These are phyloP conservation scores for Phytopythium boreale DNA, from an alignment of 352 stramenopile species.

Conservation along the genomic window DNA sequence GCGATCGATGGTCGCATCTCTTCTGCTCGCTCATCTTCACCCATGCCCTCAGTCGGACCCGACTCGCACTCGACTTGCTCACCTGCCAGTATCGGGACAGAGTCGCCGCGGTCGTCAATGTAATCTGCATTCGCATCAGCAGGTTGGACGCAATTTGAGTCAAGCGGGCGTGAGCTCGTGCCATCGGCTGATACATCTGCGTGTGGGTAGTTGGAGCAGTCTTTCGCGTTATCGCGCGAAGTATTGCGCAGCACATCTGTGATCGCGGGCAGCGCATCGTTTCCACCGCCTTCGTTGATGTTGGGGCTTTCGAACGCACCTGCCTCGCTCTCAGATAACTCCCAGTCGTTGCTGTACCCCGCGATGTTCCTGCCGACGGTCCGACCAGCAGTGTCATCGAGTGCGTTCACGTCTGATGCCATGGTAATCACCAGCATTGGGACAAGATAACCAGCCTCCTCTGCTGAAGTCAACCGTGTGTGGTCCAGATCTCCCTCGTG, in stretches of 20 bases:
- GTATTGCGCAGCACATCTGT: background rate
- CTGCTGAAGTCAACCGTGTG: background rate
- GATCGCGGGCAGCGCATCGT: background rate
- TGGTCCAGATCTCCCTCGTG: background rate
- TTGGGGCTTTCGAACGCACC: background rate
- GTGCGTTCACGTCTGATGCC: background rate
- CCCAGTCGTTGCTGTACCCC: background rate
- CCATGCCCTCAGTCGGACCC: background rate
- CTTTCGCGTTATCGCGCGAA: background rate
- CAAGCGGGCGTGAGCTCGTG: background rate
- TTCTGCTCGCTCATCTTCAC: background rate
- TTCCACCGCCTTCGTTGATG: background rate
- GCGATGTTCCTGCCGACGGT: background rate
- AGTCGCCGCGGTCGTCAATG: background rate
- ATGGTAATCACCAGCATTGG: background rate
- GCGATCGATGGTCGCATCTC: background rate
- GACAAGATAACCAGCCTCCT: background rate
- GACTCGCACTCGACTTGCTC: background rate
- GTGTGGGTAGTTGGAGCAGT: background rate
- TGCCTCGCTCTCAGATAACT: background rate
- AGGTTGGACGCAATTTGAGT: background rate
- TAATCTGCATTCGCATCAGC: background rate
- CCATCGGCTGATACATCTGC: background rate
- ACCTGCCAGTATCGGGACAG: background rate
- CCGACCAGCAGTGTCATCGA: background rate